Evolutionary conservation across 2,329 filamentous ascomycete species (phyloP).

Genomic region (Botrytis sinoallii): DNA sequence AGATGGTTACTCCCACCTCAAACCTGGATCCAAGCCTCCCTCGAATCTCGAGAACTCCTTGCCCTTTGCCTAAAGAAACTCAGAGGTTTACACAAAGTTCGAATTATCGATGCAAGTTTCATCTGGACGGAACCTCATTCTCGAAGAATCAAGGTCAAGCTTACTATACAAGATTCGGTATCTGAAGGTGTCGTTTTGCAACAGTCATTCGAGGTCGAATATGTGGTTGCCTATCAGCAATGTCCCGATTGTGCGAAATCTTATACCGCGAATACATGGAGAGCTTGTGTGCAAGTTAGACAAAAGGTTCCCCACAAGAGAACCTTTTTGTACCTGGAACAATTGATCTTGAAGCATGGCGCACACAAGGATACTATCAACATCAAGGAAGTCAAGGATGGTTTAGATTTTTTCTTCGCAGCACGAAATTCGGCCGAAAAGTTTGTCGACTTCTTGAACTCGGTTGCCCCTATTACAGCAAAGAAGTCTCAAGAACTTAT

Average conservation of each 20-base stretch:
- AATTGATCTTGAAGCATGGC: conserved; percentile 90
- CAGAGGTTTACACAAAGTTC: conserved; percentile 79
- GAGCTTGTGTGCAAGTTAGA: conserved; percentile 87
- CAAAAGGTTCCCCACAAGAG: conserved; percentile 97
- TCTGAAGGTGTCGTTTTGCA: conserved; percentile 69
- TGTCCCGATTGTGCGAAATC: conserved; percentile 94
- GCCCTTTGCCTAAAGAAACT: conserved; percentile 89
- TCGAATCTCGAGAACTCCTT: conserved; percentile 87
- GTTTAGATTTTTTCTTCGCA: conserved; percentile 93
- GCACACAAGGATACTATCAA: conserved; percentile 94
- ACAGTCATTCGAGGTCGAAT: conserved; percentile 93
- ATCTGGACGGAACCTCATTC: conserved; percentile 99
- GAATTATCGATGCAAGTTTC: conserved; percentile 93
- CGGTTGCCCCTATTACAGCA: conserved; percentile 71
- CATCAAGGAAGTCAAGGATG: conserved; percentile 95
- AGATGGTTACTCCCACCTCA: conserved; percentile 84
- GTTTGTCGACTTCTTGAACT: conserved; percentile 85
- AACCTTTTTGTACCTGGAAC: conserved; percentile 78
- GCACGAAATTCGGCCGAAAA: conserved; percentile 87
- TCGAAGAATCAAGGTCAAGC: conserved; percentile 85
- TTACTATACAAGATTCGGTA: conserved; percentile 78
- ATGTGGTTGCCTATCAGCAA: conserved; percentile 85
- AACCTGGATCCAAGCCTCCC: conserved; percentile 80
- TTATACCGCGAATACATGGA: conserved; percentile 95
- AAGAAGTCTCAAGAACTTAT: conserved; percentile 94